Evolutionary conservation across 371 early-diverging fungal genomes (phyloP).

Genomic region (Dichotomocladium elegans): DNA sequence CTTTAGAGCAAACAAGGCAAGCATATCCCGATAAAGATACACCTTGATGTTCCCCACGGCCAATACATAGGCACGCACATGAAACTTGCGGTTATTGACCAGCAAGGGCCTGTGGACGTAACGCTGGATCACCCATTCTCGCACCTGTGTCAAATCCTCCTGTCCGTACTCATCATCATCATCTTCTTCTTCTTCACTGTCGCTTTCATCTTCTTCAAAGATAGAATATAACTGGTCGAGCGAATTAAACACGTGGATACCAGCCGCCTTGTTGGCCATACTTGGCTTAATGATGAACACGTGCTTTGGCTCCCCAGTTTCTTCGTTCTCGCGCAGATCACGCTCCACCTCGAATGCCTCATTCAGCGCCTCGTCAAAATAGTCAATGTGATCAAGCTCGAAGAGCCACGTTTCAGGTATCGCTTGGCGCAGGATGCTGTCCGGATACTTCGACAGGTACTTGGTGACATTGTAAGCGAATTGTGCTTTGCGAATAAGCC

Average conservation of each 20-base stretch:
- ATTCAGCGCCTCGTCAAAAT: conserved; percentile 69
- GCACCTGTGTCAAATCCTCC: conserved; percentile 52
- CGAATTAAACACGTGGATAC: conserved; percentile 64
- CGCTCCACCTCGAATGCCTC: conserved; percentile 67
- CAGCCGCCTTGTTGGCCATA: conserved; percentile 65
- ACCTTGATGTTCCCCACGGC: conserved; percentile 65
- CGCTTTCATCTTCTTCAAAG: conserved; percentile 33
- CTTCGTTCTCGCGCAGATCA: conserved; percentile 47
- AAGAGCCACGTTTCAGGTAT: conserved; percentile 70
- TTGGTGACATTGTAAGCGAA: conserved; percentile 57
- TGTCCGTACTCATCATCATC: conserved; percentile 18
- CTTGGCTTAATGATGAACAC: conserved; percentile 71
- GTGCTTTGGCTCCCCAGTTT: conserved; percentile 12
- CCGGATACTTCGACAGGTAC: conserved; percentile 56
- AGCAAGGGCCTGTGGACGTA: conserved; percentile 62
- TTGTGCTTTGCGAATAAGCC: conserved; percentile 67
- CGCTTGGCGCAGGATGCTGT: conserved; percentile 44
- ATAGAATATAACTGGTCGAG: conserved; percentile 45
- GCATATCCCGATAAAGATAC: conserved; percentile 63
- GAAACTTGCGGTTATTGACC: conserved; percentile 65
- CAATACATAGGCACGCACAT: conserved; percentile 67
- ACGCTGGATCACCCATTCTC: conserved; percentile 72
- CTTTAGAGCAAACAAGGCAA: conserved; percentile 64
- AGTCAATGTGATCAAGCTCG: conserved; percentile 69
- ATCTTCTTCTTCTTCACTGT: conserved; percentile 31